Conservation (phyloP, 2,329 filamentous ascomycete species). For the Aspergillus luchuensis region DNA sequence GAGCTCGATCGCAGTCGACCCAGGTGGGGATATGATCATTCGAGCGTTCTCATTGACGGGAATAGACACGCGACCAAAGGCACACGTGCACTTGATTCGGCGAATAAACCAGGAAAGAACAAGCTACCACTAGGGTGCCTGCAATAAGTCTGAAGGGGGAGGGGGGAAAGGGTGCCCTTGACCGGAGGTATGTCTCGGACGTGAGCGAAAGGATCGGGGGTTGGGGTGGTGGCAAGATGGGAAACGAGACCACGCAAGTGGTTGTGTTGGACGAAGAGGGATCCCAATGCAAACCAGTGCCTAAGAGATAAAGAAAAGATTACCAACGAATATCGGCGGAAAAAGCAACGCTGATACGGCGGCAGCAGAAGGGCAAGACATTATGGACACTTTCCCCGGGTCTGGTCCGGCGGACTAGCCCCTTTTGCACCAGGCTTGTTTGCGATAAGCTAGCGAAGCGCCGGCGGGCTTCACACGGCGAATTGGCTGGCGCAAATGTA, state of each 20-base stretch:
- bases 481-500: neutral
- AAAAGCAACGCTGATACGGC: neutral
- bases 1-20: neutral
- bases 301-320: conserved; percentile 3
- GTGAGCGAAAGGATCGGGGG: neutral
- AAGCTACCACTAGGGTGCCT: neutral
- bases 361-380: neutral
- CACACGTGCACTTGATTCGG: neutral
- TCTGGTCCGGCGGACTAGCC: neutral
- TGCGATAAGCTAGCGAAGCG: conserved; percentile 17
- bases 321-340: conserved; percentile 2
- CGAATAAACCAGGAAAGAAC: neutral
- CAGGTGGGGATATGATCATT: neutral
- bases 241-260: neutral
- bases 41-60: neutral
- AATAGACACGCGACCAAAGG: neutral
- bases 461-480: neutral
- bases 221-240: neutral
- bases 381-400: neutral
- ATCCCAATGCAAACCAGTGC: neutral
- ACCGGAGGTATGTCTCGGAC: neutral
- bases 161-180: neutral
- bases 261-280: neutral
- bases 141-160: neutral
- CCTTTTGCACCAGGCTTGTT: conserved; percentile 16